Evolutionary conservation across 805 yeast genomes (phyloP), one percentile per base, ranked within the genome.

Genomic region (Pichia ethanolica): DNA sequence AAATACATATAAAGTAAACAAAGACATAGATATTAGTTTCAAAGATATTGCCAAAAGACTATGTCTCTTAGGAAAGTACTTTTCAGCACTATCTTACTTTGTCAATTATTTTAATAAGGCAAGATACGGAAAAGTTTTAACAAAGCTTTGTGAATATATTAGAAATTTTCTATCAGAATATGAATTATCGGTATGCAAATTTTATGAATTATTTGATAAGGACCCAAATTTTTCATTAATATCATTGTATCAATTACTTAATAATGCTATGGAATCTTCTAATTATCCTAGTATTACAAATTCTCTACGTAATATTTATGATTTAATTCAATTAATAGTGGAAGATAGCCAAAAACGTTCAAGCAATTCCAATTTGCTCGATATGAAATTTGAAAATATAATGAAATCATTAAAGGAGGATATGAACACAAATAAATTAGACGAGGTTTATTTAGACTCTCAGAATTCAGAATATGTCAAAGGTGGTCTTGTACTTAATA

Each of bases 1-100:
- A 0, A 95, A 96, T 1, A 91, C 84, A 51, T 89, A 76, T 64
- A 75, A 79, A 53, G 76, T 89, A 28, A 82, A 86, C 39, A 83
- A 80, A 55, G 80, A 78, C 50, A 69, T 93, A 58, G 95, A 88
- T 58, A 74, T 85, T 1, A 78, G 89, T 28, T 70, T 88, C 50
- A 84, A 84, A 59, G 85, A 84, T 48, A 73, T 88, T 13, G 75
- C 89, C 9, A 78, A 78, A 56, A 72, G 79, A 46, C 64, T 89
- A 28, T 74, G 79, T 11, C 74, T 72, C 44, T 68, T 75, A 42
- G 96, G 96, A 0, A 81, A 81, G 54, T 73, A 75, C 62, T 86
- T 77, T 60, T 68, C 74, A 30, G 78, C 82, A 1, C 68, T 93
- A 46, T 63, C 64, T 8, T 70, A 77, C 12, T 89, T 88, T 58